A percentile compares a stretch with the other conserved stretches of the same genome.
Evolutionary conservation across 2,329 filamentous ascomycete species (phyloP).

Genomic region (Diaporthe citrichinensis): DNA sequence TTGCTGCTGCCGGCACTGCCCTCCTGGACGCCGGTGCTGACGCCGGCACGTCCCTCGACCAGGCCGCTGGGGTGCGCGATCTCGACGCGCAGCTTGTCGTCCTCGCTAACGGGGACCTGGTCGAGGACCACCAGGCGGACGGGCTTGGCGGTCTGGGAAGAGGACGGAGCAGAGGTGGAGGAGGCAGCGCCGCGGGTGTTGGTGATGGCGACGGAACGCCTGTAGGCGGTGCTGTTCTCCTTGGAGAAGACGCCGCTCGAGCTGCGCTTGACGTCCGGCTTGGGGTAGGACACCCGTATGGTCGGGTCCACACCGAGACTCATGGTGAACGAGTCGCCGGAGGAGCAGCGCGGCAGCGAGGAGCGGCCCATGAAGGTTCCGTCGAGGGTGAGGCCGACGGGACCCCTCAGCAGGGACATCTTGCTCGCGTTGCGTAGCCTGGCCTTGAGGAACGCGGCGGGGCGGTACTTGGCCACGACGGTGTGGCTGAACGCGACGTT

Average conservation of each 20-base stretch:
- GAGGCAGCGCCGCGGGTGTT: constrained; percentile 59
- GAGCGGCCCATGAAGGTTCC: constrained; percentile 73
- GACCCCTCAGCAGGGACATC: constrained; percentile 69
- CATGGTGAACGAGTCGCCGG: constrained; percentile 67
- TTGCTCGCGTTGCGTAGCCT: constrained; percentile 68
- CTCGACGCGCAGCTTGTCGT: constrained; percentile 68
- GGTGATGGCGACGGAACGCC: constrained; percentile 62
- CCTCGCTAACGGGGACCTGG: constrained; percentile 73
- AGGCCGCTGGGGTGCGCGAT: constrained; percentile 65
- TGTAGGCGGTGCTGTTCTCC: constrained; percentile 66
- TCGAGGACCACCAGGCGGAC: constrained; percentile 68
- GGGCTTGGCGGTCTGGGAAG: constrained; percentile 52
- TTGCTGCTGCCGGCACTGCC: constrained; percentile 50
- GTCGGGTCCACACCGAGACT: constrained; percentile 72
- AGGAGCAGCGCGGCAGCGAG: constrained; percentile 66
- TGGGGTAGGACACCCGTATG: constrained; percentile 68
- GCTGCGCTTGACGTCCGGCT: constrained; percentile 66
- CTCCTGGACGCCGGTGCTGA: constrained; percentile 52
- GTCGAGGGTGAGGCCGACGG: constrained; percentile 72
- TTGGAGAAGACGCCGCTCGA: constrained; percentile 67
- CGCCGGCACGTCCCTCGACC: constrained; percentile 52
- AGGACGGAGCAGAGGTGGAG: constrained; percentile 60
- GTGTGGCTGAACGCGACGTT: constrained; percentile 69
- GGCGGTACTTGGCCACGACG: constrained; percentile 72
- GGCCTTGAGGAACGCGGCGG: constrained; percentile 72